Conservation (phyloP, 192 early-diverging fungal species). For the Entrophospora sp. region DNA sequence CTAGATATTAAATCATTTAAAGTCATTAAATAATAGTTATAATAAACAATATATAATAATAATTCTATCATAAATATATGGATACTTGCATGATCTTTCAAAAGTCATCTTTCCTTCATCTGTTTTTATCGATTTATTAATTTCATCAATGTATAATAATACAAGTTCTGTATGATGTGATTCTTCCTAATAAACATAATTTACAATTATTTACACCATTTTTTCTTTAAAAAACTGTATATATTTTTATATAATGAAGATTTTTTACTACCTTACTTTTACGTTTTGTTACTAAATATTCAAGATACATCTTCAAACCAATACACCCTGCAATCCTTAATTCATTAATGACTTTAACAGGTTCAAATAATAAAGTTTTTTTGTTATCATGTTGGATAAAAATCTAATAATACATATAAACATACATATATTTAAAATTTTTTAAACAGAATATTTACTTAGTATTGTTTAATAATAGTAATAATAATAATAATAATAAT, state of each 20-base stretch:
- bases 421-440: neutral
- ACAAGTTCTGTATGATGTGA: conserved; percentile 32
- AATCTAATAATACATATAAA: no score
- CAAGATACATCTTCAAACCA: conserved; percentile 34
- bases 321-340: conserved; percentile 27
- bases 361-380: conserved; percentile 29
- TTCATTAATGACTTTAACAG: conserved; percentile 22
- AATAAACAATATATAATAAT: neutral
- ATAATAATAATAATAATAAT: neutral
- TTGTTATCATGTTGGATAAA: conserved; percentile 28
- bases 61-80: neutral
- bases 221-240: neutral
- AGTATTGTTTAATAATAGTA: neutral
- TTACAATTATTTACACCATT: neutral
- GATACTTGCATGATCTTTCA: conserved; percentile 2
- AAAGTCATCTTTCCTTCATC: neutral
- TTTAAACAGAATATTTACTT: neutral
- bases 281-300: conserved; percentile 40
- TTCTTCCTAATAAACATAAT: conserved; percentile 10
- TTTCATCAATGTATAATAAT: conserved; percentile 30
- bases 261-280: conserved; percentile 31
- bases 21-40: neutral
- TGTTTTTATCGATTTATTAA: conserved; percentile 14
- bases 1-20: neutral
- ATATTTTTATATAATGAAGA: no score